A percentile compares a stretch with the other conserved stretches of the same genome.
Evolutionary conservation across 805 yeast species (phyloP).

Genomic region (Schizosaccharomyces osmophilus): DNA sequence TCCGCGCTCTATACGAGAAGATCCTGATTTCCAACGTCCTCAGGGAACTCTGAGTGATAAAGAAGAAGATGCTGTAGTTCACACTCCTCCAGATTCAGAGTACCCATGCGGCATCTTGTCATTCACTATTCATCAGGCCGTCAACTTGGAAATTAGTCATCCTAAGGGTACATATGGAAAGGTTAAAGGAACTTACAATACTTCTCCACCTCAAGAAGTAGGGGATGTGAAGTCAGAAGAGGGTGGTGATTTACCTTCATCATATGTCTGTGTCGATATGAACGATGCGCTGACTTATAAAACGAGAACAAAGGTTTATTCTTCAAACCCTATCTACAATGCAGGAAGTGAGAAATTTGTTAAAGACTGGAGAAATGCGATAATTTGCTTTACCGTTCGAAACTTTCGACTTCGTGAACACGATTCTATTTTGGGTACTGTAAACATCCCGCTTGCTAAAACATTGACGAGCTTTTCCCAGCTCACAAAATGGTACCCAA

Average conservation of each 20-base stretch:
- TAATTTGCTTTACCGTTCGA: neutral
- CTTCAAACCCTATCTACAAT: neutral
- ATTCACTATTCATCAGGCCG: neutral
- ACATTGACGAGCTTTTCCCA: neutral
- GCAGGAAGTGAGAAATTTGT: slow-evolving; percentile 2
- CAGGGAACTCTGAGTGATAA: neutral
- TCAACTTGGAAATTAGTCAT: neutral
- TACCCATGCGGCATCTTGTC: slow-evolving; percentile 1
- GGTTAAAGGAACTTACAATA: neutral
- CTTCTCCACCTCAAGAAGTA: neutral
- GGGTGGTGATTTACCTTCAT: neutral
- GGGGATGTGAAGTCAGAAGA: neutral
- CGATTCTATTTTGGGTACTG: slow-evolving; percentile 1
- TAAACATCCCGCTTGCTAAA: neutral
- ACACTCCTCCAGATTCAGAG: neutral
- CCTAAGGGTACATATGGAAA: slow-evolving; percentile 1
- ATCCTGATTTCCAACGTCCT: neutral
- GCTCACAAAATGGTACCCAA: neutral
- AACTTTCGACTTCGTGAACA: slow-evolving; percentile 1
- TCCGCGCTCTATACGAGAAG: neutral
- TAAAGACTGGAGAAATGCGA: slow-evolving; percentile 1
- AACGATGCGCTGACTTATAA: neutral
- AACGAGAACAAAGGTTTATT: neutral
- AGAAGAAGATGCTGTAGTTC: slow-evolving; percentile 1
- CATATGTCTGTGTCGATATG: neutral